A percentile compares a stretch with the other conserved stretches of the same genome.
Conservation (phyloP, 1,284 basidiomycete species). For the Leccinum pachyderme region DNA sequence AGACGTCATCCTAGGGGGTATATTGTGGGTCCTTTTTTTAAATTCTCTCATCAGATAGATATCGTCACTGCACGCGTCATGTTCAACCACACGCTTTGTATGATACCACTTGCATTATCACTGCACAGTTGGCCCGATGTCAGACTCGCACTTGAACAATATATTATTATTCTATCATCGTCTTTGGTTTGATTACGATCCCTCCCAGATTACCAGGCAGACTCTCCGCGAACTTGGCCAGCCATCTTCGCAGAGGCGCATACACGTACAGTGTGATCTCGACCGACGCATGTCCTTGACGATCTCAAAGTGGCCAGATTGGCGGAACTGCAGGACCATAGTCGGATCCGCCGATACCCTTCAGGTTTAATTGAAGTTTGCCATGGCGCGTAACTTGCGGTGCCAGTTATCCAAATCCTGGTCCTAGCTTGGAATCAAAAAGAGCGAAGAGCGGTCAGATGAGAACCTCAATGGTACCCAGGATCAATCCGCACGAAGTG, state of each 20-base stretch:
- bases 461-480: constrained; percentile 41
- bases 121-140: constrained; percentile 2
- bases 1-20: constrained; percentile 17
- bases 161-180: constrained; percentile 8
- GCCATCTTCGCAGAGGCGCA: constrained; percentile 64
- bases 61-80: constrained; percentile 36
- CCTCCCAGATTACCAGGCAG: too few relatives aligned
- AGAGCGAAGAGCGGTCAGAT: constrained; percentile 53
- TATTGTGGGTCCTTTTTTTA: constrained; percentile 38
- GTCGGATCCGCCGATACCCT: constrained; percentile 55
- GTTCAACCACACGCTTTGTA: constrained; percentile 39
- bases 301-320: constrained; percentile 71
- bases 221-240: constrained; percentile 43
- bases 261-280: constrained; percentile 64
- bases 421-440: constrained; percentile 30
- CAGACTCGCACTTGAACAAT: constrained; percentile 9
- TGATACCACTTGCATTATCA: constrained; percentile 26
- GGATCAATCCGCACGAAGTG: constrained; percentile 38
- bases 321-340: constrained; percentile 46
- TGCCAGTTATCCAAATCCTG: constrained; percentile 4
- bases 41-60: constrained; percentile 35
- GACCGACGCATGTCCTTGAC: constrained; percentile 80
- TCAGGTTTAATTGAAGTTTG: constrained; percentile 36
- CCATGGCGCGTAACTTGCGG: constrained; percentile 49
- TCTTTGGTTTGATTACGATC: too few relatives aligned